A percentile compares a stretch with the other conserved stretches of the same genome.
These are phyloP conservation scores for Salvia splendens DNA, from an alignment of 257 asterid species.

Conservation along the genomic window DNA sequence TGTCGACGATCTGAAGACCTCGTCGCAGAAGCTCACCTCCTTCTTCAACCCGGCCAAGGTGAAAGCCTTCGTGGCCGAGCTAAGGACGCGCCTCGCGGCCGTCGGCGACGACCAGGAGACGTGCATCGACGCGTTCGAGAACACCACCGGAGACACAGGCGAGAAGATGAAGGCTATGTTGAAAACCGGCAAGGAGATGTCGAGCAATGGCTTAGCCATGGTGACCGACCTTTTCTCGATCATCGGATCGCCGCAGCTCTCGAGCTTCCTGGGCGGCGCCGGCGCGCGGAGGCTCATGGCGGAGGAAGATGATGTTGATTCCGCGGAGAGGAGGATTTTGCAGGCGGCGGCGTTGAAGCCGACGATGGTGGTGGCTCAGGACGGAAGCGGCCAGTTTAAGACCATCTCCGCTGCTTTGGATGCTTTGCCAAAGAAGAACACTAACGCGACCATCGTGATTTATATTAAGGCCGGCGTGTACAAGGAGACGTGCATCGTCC, in stretches of 20 bases:
- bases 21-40: slow-evolving; percentile 32
- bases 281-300: slow-evolving; percentile 38
- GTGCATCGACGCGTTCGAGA: slow-evolving; percentile 70
- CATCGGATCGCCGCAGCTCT: slow-evolving; percentile 25
- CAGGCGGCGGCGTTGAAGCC: slow-evolving; percentile 1
- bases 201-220: slow-evolving; percentile 73
- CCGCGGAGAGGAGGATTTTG: neutral
- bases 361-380: slow-evolving; percentile 52
- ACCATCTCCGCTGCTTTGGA: slow-evolving; percentile 53
- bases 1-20: slow-evolving; percentile 54
- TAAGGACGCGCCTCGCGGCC: slow-evolving; percentile 66
- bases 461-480: slow-evolving; percentile 59
- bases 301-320: neutral
- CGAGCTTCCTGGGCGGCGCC: neutral
- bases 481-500: slow-evolving; percentile 42
- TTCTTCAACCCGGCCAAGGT: slow-evolving; percentile 35
- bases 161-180: slow-evolving; percentile 59
- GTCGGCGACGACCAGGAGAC: slow-evolving; percentile 65
- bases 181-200: slow-evolving; percentile 43
- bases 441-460: slow-evolving; percentile 28
- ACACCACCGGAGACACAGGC: slow-evolving; percentile 58
- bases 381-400: slow-evolving; percentile 62
- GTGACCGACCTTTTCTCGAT: slow-evolving; percentile 35
- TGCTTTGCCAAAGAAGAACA: slow-evolving; percentile 38
- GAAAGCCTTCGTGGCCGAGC: slow-evolving; percentile 39